phyloP scores from a whole-genome alignment of 495 filamentous ascomycete species.

The Neurospora tetraspora region DNA sequence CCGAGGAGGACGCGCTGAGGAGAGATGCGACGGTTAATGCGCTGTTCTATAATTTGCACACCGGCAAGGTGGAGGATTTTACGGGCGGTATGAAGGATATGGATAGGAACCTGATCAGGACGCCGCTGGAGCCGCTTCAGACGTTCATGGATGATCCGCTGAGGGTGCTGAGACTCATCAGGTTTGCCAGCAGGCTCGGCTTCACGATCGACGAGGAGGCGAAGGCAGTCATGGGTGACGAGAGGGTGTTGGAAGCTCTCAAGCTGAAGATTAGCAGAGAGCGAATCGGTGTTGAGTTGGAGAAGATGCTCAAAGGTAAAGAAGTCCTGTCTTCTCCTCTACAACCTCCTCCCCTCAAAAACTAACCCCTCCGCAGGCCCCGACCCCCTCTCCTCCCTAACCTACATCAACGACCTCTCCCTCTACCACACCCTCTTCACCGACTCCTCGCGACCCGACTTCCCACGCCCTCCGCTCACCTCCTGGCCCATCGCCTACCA shows the following conservation, averaged over 20 bases:
- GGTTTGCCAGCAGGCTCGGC: constrained; percentile 77
- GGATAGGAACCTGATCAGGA: constrained; percentile 60
- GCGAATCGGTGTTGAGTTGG: constrained; percentile 69
- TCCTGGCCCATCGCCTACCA: constrained; percentile 43
- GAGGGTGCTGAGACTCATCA: constrained; percentile 75
- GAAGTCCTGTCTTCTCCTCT: background rate
- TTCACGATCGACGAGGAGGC: constrained; percentile 65
- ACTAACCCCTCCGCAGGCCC: constrained; percentile 37
- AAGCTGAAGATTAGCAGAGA: constrained; percentile 86
- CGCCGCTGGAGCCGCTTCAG: constrained; percentile 78
- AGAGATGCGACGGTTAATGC: constrained; percentile 94
- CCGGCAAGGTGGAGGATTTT: constrained; percentile 70
- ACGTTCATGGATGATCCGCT: constrained; percentile 95
- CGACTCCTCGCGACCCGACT: constrained; percentile 38
- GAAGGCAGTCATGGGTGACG: constrained; percentile 63
- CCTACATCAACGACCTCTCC: constrained; percentile 60
- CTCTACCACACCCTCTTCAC: constrained; percentile 79
- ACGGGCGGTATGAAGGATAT: constrained; percentile 73
- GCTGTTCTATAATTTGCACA: constrained; percentile 88
- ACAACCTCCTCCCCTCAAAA: background rate
- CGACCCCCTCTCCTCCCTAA: constrained; percentile 56
- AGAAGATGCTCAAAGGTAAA: constrained; percentile 79
- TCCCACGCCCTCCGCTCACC: constrained; percentile 26
- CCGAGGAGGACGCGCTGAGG: constrained; percentile 79
- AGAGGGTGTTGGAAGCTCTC: constrained; percentile 63